A percentile compares a stretch with the other conserved stretches of the same genome.
Evolutionary conservation across 2,329 filamentous ascomycete species (phyloP).

Genomic region (Ascochyta viciae-villosae): DNA sequence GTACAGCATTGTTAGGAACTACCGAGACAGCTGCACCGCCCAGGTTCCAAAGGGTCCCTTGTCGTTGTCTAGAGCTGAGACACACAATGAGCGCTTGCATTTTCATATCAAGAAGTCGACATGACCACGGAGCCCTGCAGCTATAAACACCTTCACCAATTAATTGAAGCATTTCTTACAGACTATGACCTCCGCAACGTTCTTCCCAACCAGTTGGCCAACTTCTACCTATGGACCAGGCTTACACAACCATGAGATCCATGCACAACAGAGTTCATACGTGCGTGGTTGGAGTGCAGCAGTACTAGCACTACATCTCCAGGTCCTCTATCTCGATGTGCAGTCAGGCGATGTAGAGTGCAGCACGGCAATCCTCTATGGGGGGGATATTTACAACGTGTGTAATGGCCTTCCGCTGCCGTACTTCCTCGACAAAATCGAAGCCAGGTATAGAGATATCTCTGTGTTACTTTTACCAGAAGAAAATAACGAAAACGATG

Average conservation of each 20-base stretch:
- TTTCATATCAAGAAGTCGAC: background rate
- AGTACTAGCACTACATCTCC: background rate
- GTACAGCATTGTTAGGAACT: no score
- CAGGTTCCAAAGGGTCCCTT: no score
- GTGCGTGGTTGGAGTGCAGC: conserved; percentile 6
- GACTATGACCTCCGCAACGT: conserved; percentile 3
- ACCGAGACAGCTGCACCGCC: no score
- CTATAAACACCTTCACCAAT: background rate
- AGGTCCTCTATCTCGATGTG: background rate
- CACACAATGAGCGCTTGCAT: no score
- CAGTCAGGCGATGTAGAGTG: background rate
- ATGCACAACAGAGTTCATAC: background rate
- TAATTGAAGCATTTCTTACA: background rate
- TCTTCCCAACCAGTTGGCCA: conserved; percentile 10
- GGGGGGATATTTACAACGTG: background rate
- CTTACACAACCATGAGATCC: conserved; percentile 6
- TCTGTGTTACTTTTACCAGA: background rate
- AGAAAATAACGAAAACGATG: background rate
- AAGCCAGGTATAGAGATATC: conserved; percentile 4
- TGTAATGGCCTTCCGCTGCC: background rate
- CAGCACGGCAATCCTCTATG: background rate
- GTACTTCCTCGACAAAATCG: conserved; percentile 1
- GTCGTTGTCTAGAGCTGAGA: no score
- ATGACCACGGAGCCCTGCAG: background rate
- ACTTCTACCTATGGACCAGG: conserved; percentile 5